These are phyloP conservation scores for Fusarium sororula DNA, from an alignment of 2,329 filamentous ascomycete genomes.

Conservation along the genomic window DNA sequence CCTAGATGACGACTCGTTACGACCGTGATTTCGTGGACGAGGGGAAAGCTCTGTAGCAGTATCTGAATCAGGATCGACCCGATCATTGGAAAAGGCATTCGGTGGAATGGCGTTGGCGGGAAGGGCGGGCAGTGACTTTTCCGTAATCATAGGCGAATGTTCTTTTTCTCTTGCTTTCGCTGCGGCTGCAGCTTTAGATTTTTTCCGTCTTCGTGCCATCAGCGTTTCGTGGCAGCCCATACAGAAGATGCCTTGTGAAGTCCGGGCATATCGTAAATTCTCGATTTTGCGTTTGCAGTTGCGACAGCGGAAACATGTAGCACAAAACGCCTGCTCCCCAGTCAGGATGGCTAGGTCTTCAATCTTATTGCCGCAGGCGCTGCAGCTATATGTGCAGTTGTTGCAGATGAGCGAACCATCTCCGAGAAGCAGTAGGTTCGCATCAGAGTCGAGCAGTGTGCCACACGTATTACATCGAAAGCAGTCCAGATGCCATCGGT, in stretches of 20 bases:
- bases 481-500: constrained; percentile 98
- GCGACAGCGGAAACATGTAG: constrained; percentile 94
- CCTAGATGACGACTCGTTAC: constrained; percentile 64
- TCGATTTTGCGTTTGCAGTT: constrained; percentile 99
- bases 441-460: constrained; percentile 96
- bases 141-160: constrained; percentile 73
- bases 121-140: constrained; percentile 92
- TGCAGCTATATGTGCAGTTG: constrained; percentile 99
- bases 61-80: constrained; percentile 70
- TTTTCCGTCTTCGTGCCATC: constrained; percentile 92
- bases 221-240: constrained; percentile 98
- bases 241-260: constrained; percentile 98
- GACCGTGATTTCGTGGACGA: constrained; percentile 63
- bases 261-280: constrained; percentile 95
- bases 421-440: constrained; percentile 94
- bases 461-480: constrained; percentile 97
- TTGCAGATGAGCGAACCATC: constrained; percentile 99
- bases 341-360: constrained; percentile 97
- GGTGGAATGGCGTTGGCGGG: constrained; percentile 77
- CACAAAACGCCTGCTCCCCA: constrained; percentile 97
- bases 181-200: constrained; percentile 72
- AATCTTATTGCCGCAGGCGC: constrained; percentile 95
- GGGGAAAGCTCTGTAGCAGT: constrained; percentile 76
- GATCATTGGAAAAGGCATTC: constrained; percentile 68
- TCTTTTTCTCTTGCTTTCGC: constrained; percentile 72